These are phyloP conservation scores for Chlorencoelia australis DNA, from an alignment of 2,329 filamentous ascomycete species.

Conservation along the genomic window DNA sequence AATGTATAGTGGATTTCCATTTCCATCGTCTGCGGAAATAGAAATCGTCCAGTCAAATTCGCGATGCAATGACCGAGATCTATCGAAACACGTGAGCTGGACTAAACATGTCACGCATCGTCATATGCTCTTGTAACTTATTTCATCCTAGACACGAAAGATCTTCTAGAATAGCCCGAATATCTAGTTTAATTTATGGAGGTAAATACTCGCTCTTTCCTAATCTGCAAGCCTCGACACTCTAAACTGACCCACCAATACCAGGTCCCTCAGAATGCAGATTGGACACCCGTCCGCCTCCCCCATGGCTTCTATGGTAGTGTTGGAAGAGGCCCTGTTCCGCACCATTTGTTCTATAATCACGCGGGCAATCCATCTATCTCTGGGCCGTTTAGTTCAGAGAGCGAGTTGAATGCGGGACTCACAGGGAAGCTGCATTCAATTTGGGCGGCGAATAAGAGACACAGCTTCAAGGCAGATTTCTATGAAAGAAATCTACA, in stretches of 20 bases:
- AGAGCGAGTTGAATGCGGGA: conserved; percentile 2
- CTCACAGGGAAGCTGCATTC: not conserved
- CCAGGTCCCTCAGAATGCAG: conserved; percentile 1
- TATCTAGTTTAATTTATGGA: conserved; percentile 1
- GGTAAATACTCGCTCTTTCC: conserved; percentile 2
- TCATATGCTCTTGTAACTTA: too few species aligned
- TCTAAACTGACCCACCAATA: not conserved
- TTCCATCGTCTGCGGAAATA: not conserved
- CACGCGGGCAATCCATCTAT: conserved; percentile 1
- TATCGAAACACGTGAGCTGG: too few species aligned
- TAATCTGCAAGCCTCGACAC: not conserved
- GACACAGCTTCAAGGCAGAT: conserved; percentile 3
- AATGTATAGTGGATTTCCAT: conserved; percentile 3
- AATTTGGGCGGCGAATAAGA: conserved; percentile 3
- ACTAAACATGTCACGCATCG: too few species aligned
- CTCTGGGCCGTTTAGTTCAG: conserved; percentile 4
- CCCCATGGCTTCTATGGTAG: conserved; percentile 5
- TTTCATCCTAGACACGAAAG: too few species aligned
- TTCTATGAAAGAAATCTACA: conserved; percentile 3
- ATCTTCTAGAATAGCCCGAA: conserved; percentile 2
- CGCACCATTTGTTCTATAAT: conserved; percentile 5
- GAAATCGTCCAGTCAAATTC: not conserved
- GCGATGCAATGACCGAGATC: not conserved
- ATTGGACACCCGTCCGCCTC: conserved; percentile 5
- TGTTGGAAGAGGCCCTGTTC: conserved; percentile 4